Percentiles rank a stretch among this genome's conserved stretches.
Evolutionary conservation across 164 flowering plant genomes (phyloP).

Genomic region (Umbellularia californica): DNA sequence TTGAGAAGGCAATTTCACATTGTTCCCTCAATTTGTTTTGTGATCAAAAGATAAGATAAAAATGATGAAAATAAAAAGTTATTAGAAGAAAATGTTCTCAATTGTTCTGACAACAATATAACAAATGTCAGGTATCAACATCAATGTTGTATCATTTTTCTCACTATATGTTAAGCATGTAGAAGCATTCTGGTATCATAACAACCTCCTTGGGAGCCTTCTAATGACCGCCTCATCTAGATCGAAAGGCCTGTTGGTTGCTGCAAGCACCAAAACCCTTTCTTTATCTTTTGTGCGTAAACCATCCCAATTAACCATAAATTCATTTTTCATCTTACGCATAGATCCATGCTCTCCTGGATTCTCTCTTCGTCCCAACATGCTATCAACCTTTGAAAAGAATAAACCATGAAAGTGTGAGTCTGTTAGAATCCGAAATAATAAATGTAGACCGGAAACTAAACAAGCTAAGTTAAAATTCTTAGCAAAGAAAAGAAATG

Average conservation of each 20-base stretch:
- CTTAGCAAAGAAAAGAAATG: not conserved
- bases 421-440: not conserved
- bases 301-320: slow-evolving; percentile 99
- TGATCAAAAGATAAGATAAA: too few species aligned
- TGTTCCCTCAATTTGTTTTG: too few species aligned
- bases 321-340: slow-evolving; percentile 98
- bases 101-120: too few species aligned
- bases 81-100: too few species aligned
- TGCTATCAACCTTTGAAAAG: slow-evolving; percentile 81
- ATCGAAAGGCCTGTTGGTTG: slow-evolving; percentile 95
- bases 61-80: too few species aligned
- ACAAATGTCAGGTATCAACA: too few species aligned
- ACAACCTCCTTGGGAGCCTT: slow-evolving; percentile 80
- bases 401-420: not conserved
- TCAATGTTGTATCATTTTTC: too few species aligned
- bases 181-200: slow-evolving; percentile 2
- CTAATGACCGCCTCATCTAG: slow-evolving; percentile 95
- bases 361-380: slow-evolving; percentile 87
- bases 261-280: slow-evolving; percentile 88
- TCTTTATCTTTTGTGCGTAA: slow-evolving; percentile 86
- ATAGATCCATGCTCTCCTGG: slow-evolving; percentile 97
- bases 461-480: not conserved
- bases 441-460: not conserved
- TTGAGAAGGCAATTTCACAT: too few species aligned
- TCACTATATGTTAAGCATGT: too few species aligned